Percentiles rank a stretch among this genome's conserved stretches.
phyloP scores from a whole-genome alignment of 2,329 filamentous ascomycete species.

The Aspergillus nomiae region DNA sequence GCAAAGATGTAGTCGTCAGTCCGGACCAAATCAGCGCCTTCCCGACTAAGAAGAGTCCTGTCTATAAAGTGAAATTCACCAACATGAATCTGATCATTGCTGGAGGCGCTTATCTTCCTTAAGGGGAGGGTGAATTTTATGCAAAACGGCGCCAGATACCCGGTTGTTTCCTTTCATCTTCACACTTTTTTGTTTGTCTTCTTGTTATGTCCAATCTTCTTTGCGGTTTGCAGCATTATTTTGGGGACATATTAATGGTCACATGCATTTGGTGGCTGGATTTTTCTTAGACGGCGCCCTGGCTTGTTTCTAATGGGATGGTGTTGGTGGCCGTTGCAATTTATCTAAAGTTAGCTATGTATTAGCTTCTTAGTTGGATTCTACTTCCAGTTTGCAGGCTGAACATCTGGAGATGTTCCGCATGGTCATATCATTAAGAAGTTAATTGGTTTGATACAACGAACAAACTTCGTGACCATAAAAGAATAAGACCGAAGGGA shows the following conservation, averaged over 20 bases:
- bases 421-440: background rate
- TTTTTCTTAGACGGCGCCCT: background rate
- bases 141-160: slow-evolving; percentile 24
- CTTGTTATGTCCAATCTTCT: background rate
- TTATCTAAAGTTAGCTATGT: background rate
- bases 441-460: background rate
- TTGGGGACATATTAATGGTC: slow-evolving; percentile 5
- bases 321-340: background rate
- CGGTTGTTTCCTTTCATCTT: slow-evolving; percentile 7
- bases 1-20: slow-evolving; percentile 85
- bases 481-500: too few relatives aligned
- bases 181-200: background rate
- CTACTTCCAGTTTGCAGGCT: background rate
- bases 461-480: background rate
- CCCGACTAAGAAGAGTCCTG: slow-evolving; percentile 92
- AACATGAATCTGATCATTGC: slow-evolving; percentile 92
- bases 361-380: background rate
- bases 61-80: slow-evolving; percentile 91
- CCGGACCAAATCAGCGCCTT: slow-evolving; percentile 95
- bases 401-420: background rate
- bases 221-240: background rate
- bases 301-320: background rate
- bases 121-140: slow-evolving; percentile 18
- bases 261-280: slow-evolving; percentile 4
- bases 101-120: slow-evolving; percentile 69